Conservation (phyloP, 192 early-diverging fungal species). For the Physocladia obscura region DNA sequence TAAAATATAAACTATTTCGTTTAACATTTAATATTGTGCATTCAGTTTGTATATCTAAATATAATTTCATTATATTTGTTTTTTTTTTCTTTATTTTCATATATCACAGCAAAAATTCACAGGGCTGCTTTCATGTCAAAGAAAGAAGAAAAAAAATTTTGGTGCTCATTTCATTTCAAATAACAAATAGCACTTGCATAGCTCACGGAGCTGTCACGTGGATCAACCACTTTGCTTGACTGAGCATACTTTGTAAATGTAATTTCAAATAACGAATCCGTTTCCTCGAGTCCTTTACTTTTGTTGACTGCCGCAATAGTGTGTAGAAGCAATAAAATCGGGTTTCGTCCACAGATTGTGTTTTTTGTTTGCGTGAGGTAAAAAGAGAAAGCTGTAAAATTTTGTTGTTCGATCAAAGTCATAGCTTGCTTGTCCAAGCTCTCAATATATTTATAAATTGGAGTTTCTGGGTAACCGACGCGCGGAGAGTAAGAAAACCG, state of each 20-base stretch:
- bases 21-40: too few species aligned
- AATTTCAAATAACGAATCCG: conserved; percentile 25
- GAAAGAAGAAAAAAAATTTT: too few species aligned
- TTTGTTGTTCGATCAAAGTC: conserved; percentile 64
- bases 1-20: too few species aligned
- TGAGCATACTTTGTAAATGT: conserved; percentile 87
- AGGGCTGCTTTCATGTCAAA: too few species aligned
- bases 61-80: too few species aligned
- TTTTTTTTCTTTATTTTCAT: too few species aligned
- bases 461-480: conserved; percentile 16
- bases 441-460: conserved; percentile 80
- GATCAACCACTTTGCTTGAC: conserved; percentile 59
- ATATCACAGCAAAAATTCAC: too few species aligned
- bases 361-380: conserved; percentile 81
- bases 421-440: conserved; percentile 81
- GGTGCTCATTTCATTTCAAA: neutral
- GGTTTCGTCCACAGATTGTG: conserved; percentile 94
- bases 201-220: conserved; percentile 67
- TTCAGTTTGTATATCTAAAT: too few species aligned
- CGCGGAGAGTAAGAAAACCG: conserved; percentile 76
- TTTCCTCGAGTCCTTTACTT: conserved; percentile 25
- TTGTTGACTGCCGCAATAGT: neutral
- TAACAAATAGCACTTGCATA: conserved; percentile 27
- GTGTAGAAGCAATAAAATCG: conserved; percentile 79
- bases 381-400: conserved; percentile 57